Conservation (phyloP, 1,139 yeast genomes). For the Entelexis sorbosivorans region DNA sequence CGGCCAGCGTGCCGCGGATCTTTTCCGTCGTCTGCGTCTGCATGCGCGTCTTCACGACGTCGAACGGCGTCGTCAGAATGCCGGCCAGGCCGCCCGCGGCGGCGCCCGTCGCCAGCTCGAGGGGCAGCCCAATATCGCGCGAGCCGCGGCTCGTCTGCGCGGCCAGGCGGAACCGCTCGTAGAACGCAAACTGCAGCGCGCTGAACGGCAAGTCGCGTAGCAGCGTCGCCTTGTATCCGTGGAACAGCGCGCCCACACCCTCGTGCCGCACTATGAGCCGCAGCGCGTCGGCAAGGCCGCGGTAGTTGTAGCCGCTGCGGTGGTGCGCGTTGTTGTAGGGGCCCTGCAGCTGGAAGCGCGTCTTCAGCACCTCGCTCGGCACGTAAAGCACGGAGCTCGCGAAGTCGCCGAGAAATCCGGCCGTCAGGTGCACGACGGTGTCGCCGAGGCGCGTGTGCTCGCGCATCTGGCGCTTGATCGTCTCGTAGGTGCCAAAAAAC, state of each 20-base stretch:
- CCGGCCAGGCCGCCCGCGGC: slow-evolving; percentile 97
- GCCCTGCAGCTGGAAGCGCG: slow-evolving; percentile 88
- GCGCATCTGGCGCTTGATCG: slow-evolving; percentile 59
- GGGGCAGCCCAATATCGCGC: slow-evolving; percentile 40
- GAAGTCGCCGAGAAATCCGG: slow-evolving; percentile 86
- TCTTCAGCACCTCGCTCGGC: slow-evolving; percentile 94
- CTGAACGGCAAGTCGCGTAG: slow-evolving; percentile 89
- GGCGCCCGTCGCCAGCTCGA: slow-evolving; percentile 80
- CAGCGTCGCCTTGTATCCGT: slow-evolving; percentile 88
- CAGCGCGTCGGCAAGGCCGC: slow-evolving; percentile 55
- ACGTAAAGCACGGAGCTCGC: slow-evolving; percentile 87
- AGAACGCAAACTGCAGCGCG: slow-evolving; percentile 90
- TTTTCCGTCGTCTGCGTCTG: slow-evolving; percentile 50
- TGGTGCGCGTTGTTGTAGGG: slow-evolving; percentile 68
- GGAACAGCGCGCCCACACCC: slow-evolving; percentile 66
- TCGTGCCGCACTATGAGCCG: slow-evolving; percentile 52
- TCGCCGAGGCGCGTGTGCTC: slow-evolving; percentile 50
- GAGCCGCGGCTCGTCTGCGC: slow-evolving; percentile 30
- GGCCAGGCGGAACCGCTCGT: slow-evolving; percentile 53
- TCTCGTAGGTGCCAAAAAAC: slow-evolving; percentile 84
- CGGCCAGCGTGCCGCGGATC: slow-evolving; percentile 46
- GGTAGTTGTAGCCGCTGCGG: slow-evolving; percentile 76
- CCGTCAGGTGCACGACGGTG: slow-evolving; percentile 64
- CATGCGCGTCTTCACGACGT: slow-evolving; percentile 85
- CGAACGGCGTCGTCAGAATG: slow-evolving; percentile 68